Base-by-base conservation (phyloP, 2,329 filamentous ascomycete genomes). In the Mycosphaerella sp. region DNA sequence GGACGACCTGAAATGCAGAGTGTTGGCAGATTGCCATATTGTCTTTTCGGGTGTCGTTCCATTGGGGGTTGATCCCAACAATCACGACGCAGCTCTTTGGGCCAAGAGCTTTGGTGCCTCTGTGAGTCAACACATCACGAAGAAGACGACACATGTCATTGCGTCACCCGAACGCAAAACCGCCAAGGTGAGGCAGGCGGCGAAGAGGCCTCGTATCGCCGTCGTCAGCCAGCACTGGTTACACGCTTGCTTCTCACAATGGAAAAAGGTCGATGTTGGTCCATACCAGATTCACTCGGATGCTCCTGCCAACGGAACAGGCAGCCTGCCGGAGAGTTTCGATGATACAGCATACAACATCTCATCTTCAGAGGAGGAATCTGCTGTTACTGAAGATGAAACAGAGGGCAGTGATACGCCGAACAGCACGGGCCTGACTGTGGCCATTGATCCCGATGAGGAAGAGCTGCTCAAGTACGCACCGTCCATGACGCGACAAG, bases 191-290 rank as follows among this genome's bases (percentile, higher is more conserved):
- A 85, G 88, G 45, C 86, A 91, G 70, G 93, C 93, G 0, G 85
- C 87, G 11, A 83, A 84, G 59, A 78, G 86, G 0, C 82, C 83
- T 12, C 60, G 67, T 48, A 87, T 97, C 70, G 91, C 90, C 69
- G 95, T 98, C 55, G 93, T 98, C 45, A 90, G 86, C 62, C 87
- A 90, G 50, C 83, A 89, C 64, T 98, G 93, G 93, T 82, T 98
- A 31, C 79, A 85, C 32, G 86, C 91, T 62, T 95, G 85, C 52
- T 82, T 97, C 59, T 86, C 83, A 26, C 85, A 86, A 68, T 98
- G 93, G 93, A 78, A 80, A 59, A 84, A 81, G 53, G 76, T 95
- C 9, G 84, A 93, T 53, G 91, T 96, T 69, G 78, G 78, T 2
- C 84, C 86, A 0, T 95, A 92, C 66, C 75, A 87, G n/a, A 79